Base-by-base conservation (phyloP, 148 eudicot genomes). In the Nyssa sinensis region DNA sequence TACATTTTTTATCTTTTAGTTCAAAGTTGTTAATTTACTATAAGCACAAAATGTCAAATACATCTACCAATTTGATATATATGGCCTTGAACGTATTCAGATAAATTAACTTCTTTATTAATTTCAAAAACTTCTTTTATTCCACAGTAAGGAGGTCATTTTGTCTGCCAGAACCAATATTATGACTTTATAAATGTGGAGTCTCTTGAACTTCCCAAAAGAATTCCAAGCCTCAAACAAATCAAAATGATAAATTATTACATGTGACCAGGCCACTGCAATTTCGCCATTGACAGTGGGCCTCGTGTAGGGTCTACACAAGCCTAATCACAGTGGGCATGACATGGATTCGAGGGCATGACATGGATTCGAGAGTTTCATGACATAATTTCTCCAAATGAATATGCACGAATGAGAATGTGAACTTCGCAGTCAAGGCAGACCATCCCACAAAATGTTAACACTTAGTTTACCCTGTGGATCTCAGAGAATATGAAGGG, bases 221-320 rank as follows among this genome's bases (percentile, higher is more conserved):
- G 12, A 30, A 49, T 41, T 68, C 41, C 27, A 62, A 53, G 58
- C 27, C 63, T 60, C 25, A 31, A 68, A 37, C 64, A 69, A 69
- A 30, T 44, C 68, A 47, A 62, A 37, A n/a, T n/a, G 27, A 61
- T 1, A 19, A 44, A 44, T 1, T 19, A 44, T 44, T 19, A n/a
- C 17, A 14, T 19, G 16, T 44, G 51, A 44, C 17, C 12, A 44
- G 47, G 11, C 9, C 47, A 41, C 11, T 41, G 47, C 16, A 19
- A 12, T 44, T 44, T 44, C 16, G 3, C 51, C 16, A 44, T 11
- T 13, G 51, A 14, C 51, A 12, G 16, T 44, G 51, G 16, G 51
- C 3, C 17, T 44, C 51, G 16, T 6, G 17, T 44, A 12, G 51
- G 51, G 51, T 3, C 16, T 12, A 44, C 51, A 44, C 2, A 44